phyloP scores from a whole-genome alignment of 1,139 yeast species.

The Kurtzmaniella quercitrusa region DNA sequence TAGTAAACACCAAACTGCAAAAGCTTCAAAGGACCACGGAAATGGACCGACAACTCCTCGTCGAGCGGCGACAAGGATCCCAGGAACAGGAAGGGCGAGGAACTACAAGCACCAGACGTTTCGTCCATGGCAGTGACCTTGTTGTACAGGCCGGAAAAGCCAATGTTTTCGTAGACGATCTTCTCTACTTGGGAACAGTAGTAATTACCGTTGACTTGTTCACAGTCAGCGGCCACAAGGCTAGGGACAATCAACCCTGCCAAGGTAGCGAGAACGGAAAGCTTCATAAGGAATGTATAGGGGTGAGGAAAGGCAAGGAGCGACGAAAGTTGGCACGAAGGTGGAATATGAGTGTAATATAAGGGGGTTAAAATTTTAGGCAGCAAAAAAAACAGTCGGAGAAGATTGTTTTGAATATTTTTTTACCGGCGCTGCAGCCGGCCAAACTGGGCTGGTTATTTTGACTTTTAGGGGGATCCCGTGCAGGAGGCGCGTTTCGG shows the following conservation, averaged over 20 bases:
- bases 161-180: slow-evolving; percentile 63
- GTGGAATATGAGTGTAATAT: not conserved
- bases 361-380: not conserved
- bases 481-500: not conserved
- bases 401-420: not conserved
- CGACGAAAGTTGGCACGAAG: not conserved
- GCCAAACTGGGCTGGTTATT: not conserved
- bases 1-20: slow-evolving; percentile 63
- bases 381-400: not conserved
- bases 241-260: slow-evolving; percentile 9
- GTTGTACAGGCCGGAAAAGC: slow-evolving; percentile 60
- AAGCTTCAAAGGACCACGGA: slow-evolving; percentile 71
- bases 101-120: slow-evolving; percentile 47
- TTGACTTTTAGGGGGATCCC: not conserved
- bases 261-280: slow-evolving; percentile 7
- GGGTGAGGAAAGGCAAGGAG: slow-evolving; percentile 3
- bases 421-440: not conserved
- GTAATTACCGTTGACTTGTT: slow-evolving; percentile 65
- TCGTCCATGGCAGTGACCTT: slow-evolving; percentile 55
- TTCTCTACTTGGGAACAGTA: slow-evolving; percentile 72
- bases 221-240: slow-evolving; percentile 26
- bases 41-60: slow-evolving; percentile 71
- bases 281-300: slow-evolving; percentile 8
- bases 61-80: slow-evolving; percentile 68
- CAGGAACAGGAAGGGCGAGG: slow-evolving; percentile 45